Percentiles rank a stretch among this genome's conserved stretches.
phyloP scores from a whole-genome alignment of 495 filamentous ascomycete genomes.

The Immersiella caudata region DNA sequence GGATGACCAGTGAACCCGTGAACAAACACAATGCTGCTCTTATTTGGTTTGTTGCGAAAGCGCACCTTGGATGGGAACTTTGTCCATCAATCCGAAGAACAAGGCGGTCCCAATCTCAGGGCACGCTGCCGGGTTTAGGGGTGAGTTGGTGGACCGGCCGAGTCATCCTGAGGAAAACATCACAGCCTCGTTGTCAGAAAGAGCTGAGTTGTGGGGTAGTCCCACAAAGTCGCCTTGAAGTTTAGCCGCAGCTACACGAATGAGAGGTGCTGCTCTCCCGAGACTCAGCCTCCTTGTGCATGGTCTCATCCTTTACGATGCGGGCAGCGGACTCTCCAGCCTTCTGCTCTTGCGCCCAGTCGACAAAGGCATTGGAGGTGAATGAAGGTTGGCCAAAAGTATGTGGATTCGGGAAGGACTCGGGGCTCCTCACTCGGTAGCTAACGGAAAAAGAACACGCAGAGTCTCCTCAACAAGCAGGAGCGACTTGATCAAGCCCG shows the following conservation, averaged over 20 bases:
- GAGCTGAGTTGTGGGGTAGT: neutral
- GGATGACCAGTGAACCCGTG: conserved; percentile 45
- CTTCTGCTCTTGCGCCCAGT: no score
- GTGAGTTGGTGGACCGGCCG: no score
- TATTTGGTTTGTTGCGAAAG: conserved; percentile 18
- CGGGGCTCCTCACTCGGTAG: no score
- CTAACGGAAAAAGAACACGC: no score
- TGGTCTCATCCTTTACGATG: neutral
- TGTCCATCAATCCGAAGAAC: no score
- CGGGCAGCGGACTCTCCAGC: no score
- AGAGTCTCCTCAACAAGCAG: neutral
- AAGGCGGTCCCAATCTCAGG: no score
- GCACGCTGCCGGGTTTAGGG: no score
- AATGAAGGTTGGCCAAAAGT: no score
- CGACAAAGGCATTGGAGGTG: no score
- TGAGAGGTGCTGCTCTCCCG: neutral
- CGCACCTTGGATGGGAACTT: no score
- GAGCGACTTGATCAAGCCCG: neutral
- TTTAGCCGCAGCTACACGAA: neutral
- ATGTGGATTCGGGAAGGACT: no score
- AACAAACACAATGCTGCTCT: conserved; percentile 38
- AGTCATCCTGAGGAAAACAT: neutral
- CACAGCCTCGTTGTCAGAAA: neutral
- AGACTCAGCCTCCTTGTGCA: neutral
- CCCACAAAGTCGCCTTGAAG: neutral